phyloP scores from a whole-genome alignment of 805 yeast genomes.

The Scheffersomyces ergatensis region DNA sequence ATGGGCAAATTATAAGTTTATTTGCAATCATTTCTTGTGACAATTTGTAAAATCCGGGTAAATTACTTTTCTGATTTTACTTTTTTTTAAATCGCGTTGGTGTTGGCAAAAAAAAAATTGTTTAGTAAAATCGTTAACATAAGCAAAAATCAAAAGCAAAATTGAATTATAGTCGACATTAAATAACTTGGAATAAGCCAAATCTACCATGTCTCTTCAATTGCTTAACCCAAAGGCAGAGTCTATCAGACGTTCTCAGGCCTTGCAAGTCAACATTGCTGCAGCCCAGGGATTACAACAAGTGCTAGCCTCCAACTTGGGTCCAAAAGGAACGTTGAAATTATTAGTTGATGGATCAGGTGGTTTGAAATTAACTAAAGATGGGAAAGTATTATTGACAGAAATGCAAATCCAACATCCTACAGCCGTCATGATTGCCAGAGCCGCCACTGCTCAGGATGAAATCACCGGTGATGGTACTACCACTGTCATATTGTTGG shows the following conservation, averaged over 20 bases:
- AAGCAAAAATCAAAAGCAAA: no score
- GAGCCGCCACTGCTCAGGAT: conserved; percentile 98
- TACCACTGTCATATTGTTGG: conserved; percentile 89
- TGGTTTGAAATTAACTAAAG: conserved; percentile 90
- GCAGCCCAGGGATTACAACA: conserved; percentile 97
- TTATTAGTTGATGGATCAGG: conserved; percentile 98
- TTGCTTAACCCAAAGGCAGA: conserved; percentile 96
- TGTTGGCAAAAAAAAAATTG: not conserved
- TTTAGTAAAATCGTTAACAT: not conserved
- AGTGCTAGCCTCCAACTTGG: conserved; percentile 86
- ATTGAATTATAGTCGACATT: no score
- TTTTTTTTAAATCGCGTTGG: not conserved
- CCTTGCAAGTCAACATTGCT: conserved; percentile 88
- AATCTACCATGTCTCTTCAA: conserved; percentile 53
- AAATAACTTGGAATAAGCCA: not conserved
- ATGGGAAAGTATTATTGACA: conserved; percentile 87
- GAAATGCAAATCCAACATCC: conserved; percentile 89
- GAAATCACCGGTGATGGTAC: conserved; percentile 99
- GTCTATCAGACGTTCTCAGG: conserved; percentile 92
- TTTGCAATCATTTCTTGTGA: no score
- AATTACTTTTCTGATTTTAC: not conserved
- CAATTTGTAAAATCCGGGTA: not conserved
- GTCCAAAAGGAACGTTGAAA: conserved; percentile 96
- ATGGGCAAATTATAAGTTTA: no score
- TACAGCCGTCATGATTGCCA: conserved; percentile 59